Base-by-base conservation (phyloP, 1,139 yeast genomes). In the Diutina pseudorugosa region DNA sequence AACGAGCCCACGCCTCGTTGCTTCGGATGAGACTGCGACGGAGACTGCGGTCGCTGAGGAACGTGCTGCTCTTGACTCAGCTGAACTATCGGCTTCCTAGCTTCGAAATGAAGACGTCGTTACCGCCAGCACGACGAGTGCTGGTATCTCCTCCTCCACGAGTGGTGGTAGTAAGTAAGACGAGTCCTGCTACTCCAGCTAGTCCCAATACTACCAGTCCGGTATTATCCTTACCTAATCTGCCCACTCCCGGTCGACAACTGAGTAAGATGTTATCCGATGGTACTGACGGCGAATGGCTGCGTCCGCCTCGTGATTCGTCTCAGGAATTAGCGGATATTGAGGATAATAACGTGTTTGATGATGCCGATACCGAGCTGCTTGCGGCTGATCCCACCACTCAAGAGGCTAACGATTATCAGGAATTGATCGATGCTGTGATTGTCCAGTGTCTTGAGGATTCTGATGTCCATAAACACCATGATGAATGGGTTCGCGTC, bases 361-460 rank as follows among this genome's bases (percentile, higher is more conserved):
- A 45, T 11, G 49, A 45, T 12, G 42, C 18, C 6, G 49, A 27
- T 11, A 43, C 23, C 19, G 19, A 23, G 4, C 47, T 43, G 47
- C 6, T 43, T 33, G 47, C 25, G 20, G 9, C 21, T 5, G 27
- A 12, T 27, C 47, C 47, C 18, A 19, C 23, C 8, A 19, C 21
- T 9, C 9, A 1, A 2, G 47, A 11, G 3, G 19, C 9, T 3
- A 23, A 12, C 5, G 18, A 36, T 4, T 51, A 50, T 41, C 53
- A 60, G 7, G 65, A 60, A 4, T 59, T 59, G 5, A 61, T 73
- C 33, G 66, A 65, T 21, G 64, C 66, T 2, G 69, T 85, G 42
- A 65, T 85, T 42, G 69, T 65, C 16, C 98, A 93, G 65, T 77
- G 87, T 33, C 72, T 94, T 44, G 70, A 70, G 7, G 94, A 87